Evolutionary conservation across 352 stramenopile species (phyloP), one percentile per base, ranked within the genome.

Genomic region (Phytophthora europaea): DNA sequence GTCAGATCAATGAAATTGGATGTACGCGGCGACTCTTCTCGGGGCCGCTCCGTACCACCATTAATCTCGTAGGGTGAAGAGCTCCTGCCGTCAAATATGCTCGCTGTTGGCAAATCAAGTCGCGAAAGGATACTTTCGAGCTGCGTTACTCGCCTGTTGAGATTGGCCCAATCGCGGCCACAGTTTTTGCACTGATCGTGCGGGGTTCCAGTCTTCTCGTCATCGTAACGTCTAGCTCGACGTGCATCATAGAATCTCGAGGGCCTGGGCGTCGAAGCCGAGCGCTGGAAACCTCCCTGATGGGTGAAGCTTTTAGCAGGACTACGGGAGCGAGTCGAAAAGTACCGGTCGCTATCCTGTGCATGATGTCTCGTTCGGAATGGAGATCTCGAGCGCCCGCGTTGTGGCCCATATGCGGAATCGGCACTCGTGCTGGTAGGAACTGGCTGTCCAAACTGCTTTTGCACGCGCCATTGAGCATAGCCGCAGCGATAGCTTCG

Each of bases 401-500:
- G 15, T 53, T 57, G 40, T 28, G 12, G 51, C 22, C 8, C 8
- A 58, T 67, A 54, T n/a, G 36, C 20, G 12, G 28, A 51, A 28
- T 22, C 8, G 33, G 10, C 9, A 22, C 16, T 60, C 13, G 3
- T 20, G 15, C 8, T 57, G 6, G 28, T 6, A 31, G 28, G 28
- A 31, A 4, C 28, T 31, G 38, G 16, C 18, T 67, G 36, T 10
- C 40, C 62, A 9, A 60, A 58, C 10, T n/a, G 8, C 48, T 18
- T 73, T 54, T 55, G 51, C 59, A 73, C 34, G 34, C 70, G 65
- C 70, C 65, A 74, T 31, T 70, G 60, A 7, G 70, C 70, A n/a
- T 74, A 77, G 2, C 26, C 26, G 12, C 28, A 74, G 9, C 70
- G 70, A 43, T 71, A 77, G 4, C 10, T 45, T 1, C 70, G 70